Percentiles rank a stretch among this genome's conserved stretches.
Evolutionary conservation across 2,329 filamentous ascomycete species (phyloP).

Genomic region (Ophiocordyceps polyrhachis-furcata): DNA sequence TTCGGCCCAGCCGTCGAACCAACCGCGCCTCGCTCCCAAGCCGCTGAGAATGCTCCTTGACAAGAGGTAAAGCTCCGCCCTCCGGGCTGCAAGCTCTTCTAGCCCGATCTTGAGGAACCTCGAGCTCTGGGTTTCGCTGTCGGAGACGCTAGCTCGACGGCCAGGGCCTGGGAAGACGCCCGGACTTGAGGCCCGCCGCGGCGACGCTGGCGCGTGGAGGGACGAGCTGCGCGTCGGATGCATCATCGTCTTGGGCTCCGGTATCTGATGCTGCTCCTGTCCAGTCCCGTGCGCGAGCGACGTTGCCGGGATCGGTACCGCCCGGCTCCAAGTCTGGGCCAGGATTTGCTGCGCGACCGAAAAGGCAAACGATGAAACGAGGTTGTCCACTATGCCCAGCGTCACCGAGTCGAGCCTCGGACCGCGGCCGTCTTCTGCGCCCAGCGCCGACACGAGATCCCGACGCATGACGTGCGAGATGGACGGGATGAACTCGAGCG

Average conservation of each 20-base stretch:
- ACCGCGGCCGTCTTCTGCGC: constrained; percentile 12
- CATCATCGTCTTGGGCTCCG: constrained; percentile 53
- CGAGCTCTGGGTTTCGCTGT: constrained; percentile 20
- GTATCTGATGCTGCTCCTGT: constrained; percentile 43
- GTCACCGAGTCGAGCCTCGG: constrained; percentile 17
- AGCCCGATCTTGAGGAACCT: constrained; percentile 45
- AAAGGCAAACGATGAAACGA: constrained; percentile 64
- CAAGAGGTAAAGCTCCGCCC: constrained; percentile 66
- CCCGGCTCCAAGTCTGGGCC: constrained; percentile 52
- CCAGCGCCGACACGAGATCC: constrained; percentile 51
- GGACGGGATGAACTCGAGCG: constrained; percentile 67
- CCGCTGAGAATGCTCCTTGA: constrained; percentile 65
- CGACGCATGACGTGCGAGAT: constrained; percentile 62
- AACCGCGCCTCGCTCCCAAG: constrained; percentile 51
- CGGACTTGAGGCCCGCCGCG: constrained; percentile 26
- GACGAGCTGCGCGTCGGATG: constrained; percentile 49
- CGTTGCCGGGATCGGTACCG: constrained; percentile 46
- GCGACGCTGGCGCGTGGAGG: constrained; percentile 23
- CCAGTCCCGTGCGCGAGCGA: constrained; percentile 26
- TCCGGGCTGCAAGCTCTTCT: constrained; percentile 63
- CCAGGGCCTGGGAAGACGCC: constrained; percentile 32
- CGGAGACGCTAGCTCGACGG: constrained; percentile 17
- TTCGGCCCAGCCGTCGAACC: constrained; percentile 58
- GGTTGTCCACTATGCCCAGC: constrained; percentile 45
- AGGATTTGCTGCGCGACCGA: constrained; percentile 59